A percentile compares a stretch with the other conserved stretches of the same genome.
phyloP scores from a whole-genome alignment of 495 filamentous ascomycete species.

The Penicillium flavigenum region DNA sequence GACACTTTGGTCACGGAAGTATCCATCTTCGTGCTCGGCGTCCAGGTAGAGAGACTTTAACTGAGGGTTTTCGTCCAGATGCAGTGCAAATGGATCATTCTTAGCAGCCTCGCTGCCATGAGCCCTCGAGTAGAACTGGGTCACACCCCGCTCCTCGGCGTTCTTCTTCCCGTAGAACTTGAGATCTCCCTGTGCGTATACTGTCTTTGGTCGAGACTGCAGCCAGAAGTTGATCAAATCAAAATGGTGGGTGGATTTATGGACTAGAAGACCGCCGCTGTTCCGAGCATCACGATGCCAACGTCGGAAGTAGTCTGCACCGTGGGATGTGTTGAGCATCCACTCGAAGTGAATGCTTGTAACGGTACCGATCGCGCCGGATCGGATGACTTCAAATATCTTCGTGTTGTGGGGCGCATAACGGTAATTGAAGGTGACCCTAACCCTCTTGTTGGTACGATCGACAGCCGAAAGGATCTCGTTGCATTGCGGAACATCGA shows the following conservation, averaged over 20 bases:
- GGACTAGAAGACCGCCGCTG: conserved; percentile 50
- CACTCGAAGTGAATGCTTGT: conserved; percentile 60
- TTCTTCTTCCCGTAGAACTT: conserved; percentile 39
- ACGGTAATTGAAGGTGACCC: conserved; percentile 39
- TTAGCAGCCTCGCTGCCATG: conserved; percentile 27
- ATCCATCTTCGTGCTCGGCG: conserved; percentile 59
- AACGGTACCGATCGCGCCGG: conserved; percentile 52
- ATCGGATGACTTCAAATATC: conserved; percentile 41
- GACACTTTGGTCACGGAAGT: conserved; percentile 57
- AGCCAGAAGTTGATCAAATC: conserved; percentile 41
- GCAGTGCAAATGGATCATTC: conserved; percentile 48
- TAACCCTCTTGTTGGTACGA: conserved; percentile 24
- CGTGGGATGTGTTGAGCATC: conserved; percentile 59
- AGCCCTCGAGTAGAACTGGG: conserved; percentile 32
- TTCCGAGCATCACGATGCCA: conserved; percentile 61
- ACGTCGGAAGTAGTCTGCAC: conserved; percentile 60
- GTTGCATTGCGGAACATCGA: conserved; percentile 53
- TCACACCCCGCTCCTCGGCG: conserved; percentile 33
- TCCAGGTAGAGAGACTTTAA: conserved; percentile 57
- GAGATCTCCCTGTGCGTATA: conserved; percentile 35
- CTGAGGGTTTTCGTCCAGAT: conserved; percentile 48
- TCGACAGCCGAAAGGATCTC: conserved; percentile 40
- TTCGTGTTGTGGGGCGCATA: conserved; percentile 40
- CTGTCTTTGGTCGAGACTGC: conserved; percentile 24
- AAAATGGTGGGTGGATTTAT: conserved; percentile 39